Conservation (phyloP, 139 green algal species). For the Chlorella sp. region DNA sequence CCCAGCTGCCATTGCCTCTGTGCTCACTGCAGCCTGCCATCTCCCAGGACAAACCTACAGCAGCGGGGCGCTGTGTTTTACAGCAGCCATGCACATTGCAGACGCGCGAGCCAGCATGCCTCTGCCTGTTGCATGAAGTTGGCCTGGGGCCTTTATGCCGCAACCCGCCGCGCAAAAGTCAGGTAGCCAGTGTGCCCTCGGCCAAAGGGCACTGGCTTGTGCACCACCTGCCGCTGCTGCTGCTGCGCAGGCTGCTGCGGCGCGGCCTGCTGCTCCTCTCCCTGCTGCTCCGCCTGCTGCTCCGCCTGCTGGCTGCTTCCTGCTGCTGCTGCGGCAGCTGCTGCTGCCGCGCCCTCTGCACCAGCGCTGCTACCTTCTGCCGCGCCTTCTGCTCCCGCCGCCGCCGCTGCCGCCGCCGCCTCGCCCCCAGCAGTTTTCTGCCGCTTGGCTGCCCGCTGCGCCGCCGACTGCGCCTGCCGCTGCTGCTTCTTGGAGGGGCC, state of each 20-base stretch:
- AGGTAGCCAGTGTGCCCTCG: conserved; percentile 93
- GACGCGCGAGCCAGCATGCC: too few relatives aligned
- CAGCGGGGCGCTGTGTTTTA: too few relatives aligned
- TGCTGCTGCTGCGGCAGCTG: not conserved
- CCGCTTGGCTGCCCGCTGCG: not conserved
- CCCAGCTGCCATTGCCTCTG: too few relatives aligned
- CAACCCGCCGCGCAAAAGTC: conserved; percentile 83
- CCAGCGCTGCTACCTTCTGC: not conserved
- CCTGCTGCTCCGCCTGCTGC: conserved; percentile 9
- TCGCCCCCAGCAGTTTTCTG: not conserved
- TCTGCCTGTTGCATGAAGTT: too few relatives aligned
- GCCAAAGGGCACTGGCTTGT: conserved; percentile 63
- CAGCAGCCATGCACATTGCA: too few relatives aligned
- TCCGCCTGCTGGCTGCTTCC: conserved; percentile 19
- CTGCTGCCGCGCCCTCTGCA: not conserved
- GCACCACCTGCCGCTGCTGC: conserved; percentile 27
- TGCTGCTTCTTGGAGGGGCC: not conserved
- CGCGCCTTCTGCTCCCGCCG: not conserved
- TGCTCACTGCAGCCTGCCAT: too few relatives aligned
- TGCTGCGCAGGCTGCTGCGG: not conserved
- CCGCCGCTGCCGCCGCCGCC: not conserved
- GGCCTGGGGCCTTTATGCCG: conserved; percentile 5
- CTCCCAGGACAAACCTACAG: too few relatives aligned
- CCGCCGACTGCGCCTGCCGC: not conserved
- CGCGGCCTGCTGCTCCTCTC: not conserved